Evolutionary conservation across 1,139 yeast species (phyloP).

Genomic region (Geotrichum histeridarum): DNA sequence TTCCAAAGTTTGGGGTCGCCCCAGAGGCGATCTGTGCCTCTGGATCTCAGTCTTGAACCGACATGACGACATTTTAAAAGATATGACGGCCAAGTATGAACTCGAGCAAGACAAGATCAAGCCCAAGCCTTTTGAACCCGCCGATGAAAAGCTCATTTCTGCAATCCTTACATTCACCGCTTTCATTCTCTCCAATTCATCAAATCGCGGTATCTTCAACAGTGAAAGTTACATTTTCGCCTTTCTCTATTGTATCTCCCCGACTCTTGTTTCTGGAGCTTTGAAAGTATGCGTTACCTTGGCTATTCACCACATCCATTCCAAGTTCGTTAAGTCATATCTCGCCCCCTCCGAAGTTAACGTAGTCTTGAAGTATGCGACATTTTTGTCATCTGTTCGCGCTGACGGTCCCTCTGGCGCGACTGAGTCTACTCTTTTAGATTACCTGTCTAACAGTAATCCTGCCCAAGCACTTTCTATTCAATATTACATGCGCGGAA

Average conservation of each 20-base stretch:
- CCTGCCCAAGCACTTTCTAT: slow-evolving; percentile 26
- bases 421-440: slow-evolving; percentile 22
- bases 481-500: slow-evolving; percentile 29
- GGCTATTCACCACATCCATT: slow-evolving; percentile 53
- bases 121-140: slow-evolving; percentile 42
- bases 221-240: slow-evolving; percentile 59
- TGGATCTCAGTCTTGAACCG: slow-evolving; percentile 76
- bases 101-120: slow-evolving; percentile 44
- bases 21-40: slow-evolving; percentile 66
- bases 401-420: slow-evolving; percentile 17
- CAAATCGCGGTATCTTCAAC: slow-evolving; percentile 61
- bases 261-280: slow-evolving; percentile 57
- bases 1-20: slow-evolving; percentile 51
- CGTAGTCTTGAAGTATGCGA: slow-evolving; percentile 31
- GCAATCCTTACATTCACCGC: slow-evolving; percentile 59
- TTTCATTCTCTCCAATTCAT: slow-evolving; percentile 62
- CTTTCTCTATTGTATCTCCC: slow-evolving; percentile 56
- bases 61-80: slow-evolving; percentile 63
- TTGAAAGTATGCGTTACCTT: slow-evolving; percentile 58
- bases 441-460: slow-evolving; percentile 28
- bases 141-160: slow-evolving; percentile 48
- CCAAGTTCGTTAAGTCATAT: slow-evolving; percentile 42
- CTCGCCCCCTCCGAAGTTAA: slow-evolving; percentile 33
- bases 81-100: slow-evolving; percentile 50
- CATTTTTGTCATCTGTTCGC: slow-evolving; percentile 29